Evolutionary conservation across 805 yeast species (phyloP).

Genomic region (Saturnispora zaruensis): DNA sequence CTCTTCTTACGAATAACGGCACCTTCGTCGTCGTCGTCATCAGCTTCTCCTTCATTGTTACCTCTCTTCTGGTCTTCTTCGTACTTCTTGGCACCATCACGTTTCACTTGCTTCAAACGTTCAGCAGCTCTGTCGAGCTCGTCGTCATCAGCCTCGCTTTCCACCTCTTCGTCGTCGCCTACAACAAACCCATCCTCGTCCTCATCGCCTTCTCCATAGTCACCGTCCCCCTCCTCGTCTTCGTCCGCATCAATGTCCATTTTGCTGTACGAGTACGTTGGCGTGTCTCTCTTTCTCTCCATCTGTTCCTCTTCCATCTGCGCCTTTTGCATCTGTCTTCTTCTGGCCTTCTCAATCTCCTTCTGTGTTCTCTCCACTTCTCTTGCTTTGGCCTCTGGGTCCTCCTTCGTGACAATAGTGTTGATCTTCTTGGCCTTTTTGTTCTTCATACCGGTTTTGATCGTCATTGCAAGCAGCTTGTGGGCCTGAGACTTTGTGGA

Average conservation of each 20-base stretch:
- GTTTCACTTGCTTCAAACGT: slow-evolving; percentile 45
- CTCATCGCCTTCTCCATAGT: slow-evolving; percentile 19
- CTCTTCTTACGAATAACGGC: slow-evolving; percentile 38
- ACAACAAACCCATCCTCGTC: slow-evolving; percentile 30
- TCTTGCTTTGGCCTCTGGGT: slow-evolving; percentile 63
- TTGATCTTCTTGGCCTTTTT: slow-evolving; percentile 40
- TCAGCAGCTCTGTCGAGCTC: slow-evolving; percentile 48
- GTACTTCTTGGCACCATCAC: slow-evolving; percentile 47
- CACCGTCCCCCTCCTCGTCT: slow-evolving; percentile 11
- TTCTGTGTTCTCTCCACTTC: slow-evolving; percentile 59
- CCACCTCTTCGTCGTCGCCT: slow-evolving; percentile 29
- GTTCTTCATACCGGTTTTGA: slow-evolving; percentile 39
- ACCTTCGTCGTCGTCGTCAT: slow-evolving; percentile 45
- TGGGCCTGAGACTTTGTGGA: slow-evolving; percentile 85
- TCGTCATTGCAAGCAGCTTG: slow-evolving; percentile 64
- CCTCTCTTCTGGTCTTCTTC: slow-evolving; percentile 39
- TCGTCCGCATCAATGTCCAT: slow-evolving; percentile 35
- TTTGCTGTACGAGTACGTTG: slow-evolving; percentile 32
- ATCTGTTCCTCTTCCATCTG: slow-evolving; percentile 50
- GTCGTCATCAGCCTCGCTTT: slow-evolving; percentile 27
- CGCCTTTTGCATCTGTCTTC: slow-evolving; percentile 47
- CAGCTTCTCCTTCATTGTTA: slow-evolving; percentile 39
- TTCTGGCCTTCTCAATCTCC: slow-evolving; percentile 53
- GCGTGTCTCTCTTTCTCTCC: slow-evolving; percentile 31
- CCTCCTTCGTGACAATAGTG: slow-evolving; percentile 45